Conservation (phyloP, 2,329 filamentous ascomycete genomes). For the Monilinia aucupariae region DNA sequence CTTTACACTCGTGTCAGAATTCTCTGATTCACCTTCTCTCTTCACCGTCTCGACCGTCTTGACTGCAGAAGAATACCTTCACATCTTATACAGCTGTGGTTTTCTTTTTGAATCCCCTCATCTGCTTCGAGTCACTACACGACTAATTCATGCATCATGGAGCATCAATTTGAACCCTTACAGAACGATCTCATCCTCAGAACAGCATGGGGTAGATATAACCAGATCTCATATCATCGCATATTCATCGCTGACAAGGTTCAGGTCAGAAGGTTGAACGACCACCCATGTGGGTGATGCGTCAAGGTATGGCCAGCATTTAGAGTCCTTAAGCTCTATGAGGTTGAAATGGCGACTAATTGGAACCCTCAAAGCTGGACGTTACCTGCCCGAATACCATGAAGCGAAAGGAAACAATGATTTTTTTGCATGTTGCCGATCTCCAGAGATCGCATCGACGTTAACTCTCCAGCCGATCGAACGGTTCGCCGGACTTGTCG, state of each 20-base stretch:
- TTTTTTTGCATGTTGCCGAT: constrained; percentile 97
- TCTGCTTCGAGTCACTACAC: background rate
- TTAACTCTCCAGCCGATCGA: constrained; percentile 93
- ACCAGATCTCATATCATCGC: background rate
- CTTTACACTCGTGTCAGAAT: background rate
- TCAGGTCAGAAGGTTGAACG: constrained; percentile 84
- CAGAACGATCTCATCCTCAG: constrained; percentile 90
- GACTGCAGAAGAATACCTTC: background rate
- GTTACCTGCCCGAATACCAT: constrained; percentile 97
- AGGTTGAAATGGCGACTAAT: constrained; percentile 4
- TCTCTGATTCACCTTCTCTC: background rate
- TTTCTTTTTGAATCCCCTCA: background rate
- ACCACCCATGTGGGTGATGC: constrained; percentile 98
- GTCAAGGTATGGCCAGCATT: constrained; percentile 63
- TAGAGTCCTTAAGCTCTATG: background rate
- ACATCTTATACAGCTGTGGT: background rate
- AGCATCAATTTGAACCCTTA: constrained; percentile 69
- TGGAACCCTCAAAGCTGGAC: constrained; percentile 59
- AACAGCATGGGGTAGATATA: constrained; percentile 69
- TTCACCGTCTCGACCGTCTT: background rate
- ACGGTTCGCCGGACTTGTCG: constrained; percentile 81
- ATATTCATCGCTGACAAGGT: constrained; percentile 20
- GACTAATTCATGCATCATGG: constrained; percentile 45
- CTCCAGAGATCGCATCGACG: constrained; percentile 86
- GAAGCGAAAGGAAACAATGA: constrained; percentile 84